Conservation (phyloP, 2,329 filamentous ascomycete species). For the Aureobasidium sp. region DNA sequence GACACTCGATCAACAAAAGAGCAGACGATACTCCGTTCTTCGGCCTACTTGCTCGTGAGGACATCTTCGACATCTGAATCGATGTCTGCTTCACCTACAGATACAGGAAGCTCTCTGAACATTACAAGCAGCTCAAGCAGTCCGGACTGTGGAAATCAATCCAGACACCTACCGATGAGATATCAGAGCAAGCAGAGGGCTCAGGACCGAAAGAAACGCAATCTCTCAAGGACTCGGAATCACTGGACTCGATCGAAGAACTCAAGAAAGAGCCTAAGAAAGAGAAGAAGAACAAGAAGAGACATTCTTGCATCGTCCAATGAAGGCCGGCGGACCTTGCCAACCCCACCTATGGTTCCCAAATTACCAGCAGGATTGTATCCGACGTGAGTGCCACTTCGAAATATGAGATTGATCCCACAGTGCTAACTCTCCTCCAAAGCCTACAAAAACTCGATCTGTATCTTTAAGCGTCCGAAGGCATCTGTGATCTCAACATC, state of each 20-base stretch:
- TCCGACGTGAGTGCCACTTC: background rate
- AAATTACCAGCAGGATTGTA: background rate
- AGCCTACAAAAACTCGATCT: background rate
- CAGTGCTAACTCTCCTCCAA: background rate
- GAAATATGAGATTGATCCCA: background rate
- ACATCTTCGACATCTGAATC: background rate
- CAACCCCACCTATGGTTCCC: background rate
- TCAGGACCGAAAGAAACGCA: too few relatives aligned
- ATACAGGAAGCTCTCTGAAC: background rate
- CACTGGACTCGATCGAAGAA: background rate
- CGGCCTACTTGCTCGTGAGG: background rate
- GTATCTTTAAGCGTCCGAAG: constrained; percentile 27
- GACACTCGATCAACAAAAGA: background rate
- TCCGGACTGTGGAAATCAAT: too few relatives aligned
- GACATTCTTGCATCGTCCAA: background rate
- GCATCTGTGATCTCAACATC: too few relatives aligned
- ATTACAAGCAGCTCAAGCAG: background rate
- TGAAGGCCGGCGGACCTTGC: background rate
- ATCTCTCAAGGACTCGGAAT: background rate
- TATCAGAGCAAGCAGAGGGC: too few relatives aligned
- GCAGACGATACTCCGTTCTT: background rate
- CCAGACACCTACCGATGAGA: too few relatives aligned
- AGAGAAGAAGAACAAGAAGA: background rate
- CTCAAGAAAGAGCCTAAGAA: background rate
- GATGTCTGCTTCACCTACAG: background rate